phyloP scores from a whole-genome alignment of 2,329 filamentous ascomycete species.

The Hypoxylon sp. region DNA sequence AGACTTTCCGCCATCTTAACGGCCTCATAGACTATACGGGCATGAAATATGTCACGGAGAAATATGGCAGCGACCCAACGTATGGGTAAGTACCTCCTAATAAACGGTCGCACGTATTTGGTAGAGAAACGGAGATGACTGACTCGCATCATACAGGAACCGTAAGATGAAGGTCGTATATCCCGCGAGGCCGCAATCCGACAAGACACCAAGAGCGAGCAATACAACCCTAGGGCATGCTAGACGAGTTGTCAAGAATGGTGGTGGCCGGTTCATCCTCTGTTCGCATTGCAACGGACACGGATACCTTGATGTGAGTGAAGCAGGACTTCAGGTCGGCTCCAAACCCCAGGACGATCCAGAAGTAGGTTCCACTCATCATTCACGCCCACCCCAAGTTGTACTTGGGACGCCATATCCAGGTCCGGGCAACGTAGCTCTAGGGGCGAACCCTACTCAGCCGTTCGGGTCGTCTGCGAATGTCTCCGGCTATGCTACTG shows the following conservation, averaged over 20 bases:
- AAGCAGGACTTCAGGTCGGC: neutral
- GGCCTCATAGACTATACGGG: neutral
- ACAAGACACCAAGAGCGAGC: neutral
- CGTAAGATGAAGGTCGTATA: constrained; percentile 24
- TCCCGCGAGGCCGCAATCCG: neutral
- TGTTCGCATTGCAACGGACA: constrained; percentile 27
- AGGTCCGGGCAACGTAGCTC: neutral
- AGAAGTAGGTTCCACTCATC: neutral
- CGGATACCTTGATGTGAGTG: constrained; percentile 8
- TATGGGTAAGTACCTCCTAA: constrained; percentile 29
- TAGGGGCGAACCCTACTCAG: neutral
- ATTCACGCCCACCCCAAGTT: neutral
- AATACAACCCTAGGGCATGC: neutral
- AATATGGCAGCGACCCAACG: constrained; percentile 24
- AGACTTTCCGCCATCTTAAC: constrained; percentile 5
- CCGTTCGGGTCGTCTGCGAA: neutral
- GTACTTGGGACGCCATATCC: neutral
- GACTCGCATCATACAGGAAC: constrained; percentile 14
- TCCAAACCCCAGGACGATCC: neutral
- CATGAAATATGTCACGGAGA: constrained; percentile 33
- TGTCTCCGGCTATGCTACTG: neutral
- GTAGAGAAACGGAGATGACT: neutral
- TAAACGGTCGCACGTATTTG: neutral
- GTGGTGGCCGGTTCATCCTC: neutral
- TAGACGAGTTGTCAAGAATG: neutral